phyloP scores from a whole-genome alignment of 169 alveolate species.

The Cytauxzoon felis region DNA sequence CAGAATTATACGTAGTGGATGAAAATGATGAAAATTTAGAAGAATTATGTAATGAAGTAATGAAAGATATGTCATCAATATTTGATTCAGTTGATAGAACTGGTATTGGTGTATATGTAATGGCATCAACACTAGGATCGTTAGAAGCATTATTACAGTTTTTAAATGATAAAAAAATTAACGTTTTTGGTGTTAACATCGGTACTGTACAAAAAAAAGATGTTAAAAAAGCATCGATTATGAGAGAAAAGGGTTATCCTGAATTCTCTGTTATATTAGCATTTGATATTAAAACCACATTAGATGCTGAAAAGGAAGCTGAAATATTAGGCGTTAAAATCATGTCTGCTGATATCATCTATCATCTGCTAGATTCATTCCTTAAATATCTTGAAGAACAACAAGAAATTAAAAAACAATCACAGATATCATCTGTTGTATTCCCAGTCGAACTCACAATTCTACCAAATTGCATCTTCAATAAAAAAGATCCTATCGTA shows the following conservation, averaged over 20 bases:
- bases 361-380: conserved; percentile 96
- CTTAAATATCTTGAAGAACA: conserved; percentile 88
- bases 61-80: conserved; percentile 88
- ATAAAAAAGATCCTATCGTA: conserved; percentile 94
- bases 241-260: conserved; percentile 89
- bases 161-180: conserved; percentile 89
- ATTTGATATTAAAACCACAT: conserved; percentile 94
- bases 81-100: conserved; percentile 88
- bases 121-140: conserved; percentile 98
- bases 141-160: conserved; percentile 96
- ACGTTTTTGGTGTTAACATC: conserved; percentile 94
- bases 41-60: conserved; percentile 84
- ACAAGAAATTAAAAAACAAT: conserved; percentile 85
- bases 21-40: conserved; percentile 80
- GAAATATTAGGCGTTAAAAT: conserved; percentile 92
- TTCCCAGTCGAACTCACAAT: conserved; percentile 94
- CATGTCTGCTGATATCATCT: conserved; percentile 96
- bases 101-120: conserved; percentile 96
- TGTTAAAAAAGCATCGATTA: conserved; percentile 92
- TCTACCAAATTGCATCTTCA: conserved; percentile 89
- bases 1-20: conserved; percentile 86
- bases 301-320: conserved; percentile 97
- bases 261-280: conserved; percentile 96
- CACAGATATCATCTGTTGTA: conserved; percentile 80
- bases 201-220: conserved; percentile 99